These are phyloP conservation scores for Ulota crispa DNA, from an alignment of 225 moss, liverwort and hornwort species.

Conservation along the genomic window DNA sequence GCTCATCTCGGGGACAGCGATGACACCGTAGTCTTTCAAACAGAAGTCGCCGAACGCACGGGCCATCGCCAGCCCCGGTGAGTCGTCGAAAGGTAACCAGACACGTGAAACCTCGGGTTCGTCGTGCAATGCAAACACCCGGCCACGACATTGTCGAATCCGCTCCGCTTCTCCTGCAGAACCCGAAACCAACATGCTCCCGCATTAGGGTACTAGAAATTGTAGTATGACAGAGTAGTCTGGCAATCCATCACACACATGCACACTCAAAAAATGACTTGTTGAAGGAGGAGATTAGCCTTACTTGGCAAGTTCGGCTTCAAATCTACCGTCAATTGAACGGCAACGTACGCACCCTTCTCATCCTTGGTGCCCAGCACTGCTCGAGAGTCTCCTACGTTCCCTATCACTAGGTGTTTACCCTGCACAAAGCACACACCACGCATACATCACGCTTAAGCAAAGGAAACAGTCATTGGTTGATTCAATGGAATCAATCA, in stretches of 20 bases:
- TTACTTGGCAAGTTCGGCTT: constrained; percentile 63
- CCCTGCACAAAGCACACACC: constrained; percentile 31
- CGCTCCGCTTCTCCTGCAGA: constrained; percentile 55
- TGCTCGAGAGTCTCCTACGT: constrained; percentile 61
- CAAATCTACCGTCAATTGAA: constrained; percentile 60
- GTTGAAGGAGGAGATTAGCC: background rate
- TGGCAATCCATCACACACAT: background rate
- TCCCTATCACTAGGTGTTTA: constrained; percentile 56
- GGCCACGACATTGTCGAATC: constrained; percentile 53
- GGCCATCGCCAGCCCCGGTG: constrained; percentile 61
- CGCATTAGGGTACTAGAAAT: background rate
- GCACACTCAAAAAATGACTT: background rate
- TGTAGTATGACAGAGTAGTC: background rate
- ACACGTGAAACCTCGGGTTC: constrained; percentile 62
- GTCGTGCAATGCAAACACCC: constrained; percentile 56
- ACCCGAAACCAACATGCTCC: background rate
- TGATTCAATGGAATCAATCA: background rate
- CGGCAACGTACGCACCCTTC: constrained; percentile 38
- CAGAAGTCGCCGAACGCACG: constrained; percentile 61
- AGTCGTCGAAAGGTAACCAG: constrained; percentile 59
- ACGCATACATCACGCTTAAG: background rate
- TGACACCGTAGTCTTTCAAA: constrained; percentile 58
- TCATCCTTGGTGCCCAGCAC: constrained; percentile 52
- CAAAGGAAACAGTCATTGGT: background rate
- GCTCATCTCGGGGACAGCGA: constrained; percentile 56